These are phyloP conservation scores for Zea mays DNA, from an alignment of 176 grass and related monocot species.

Conservation along the genomic window Zm-B73-REFERENCE-NAM-5.0 NC_050100.1:222552501-222553000, in stretches of 20 bases:
- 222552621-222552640: too few species aligned
- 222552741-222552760: too few species aligned
- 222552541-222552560: not conserved
- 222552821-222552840: too few species aligned
- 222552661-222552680: too few species aligned
- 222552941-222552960: not conserved
- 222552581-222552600: not conserved
- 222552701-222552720: too few species aligned
- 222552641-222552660: too few species aligned
- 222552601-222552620: too few species aligned
- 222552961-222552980: not conserved
- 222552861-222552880: not conserved
- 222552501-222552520: slow-evolving; percentile 7
- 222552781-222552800: too few species aligned
- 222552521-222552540: not conserved
- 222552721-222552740: too few species aligned
- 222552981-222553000: not conserved
- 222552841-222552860: not conserved
- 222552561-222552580: not conserved
- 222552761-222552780: too few species aligned
- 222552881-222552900: not conserved
- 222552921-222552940: not conserved
- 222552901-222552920: not conserved
- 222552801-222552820: too few species aligned
- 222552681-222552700: too few species aligned